phyloP scores from a whole-genome alignment of 129 eudicot species.

The Heracleum sosnowskyi region DNA sequence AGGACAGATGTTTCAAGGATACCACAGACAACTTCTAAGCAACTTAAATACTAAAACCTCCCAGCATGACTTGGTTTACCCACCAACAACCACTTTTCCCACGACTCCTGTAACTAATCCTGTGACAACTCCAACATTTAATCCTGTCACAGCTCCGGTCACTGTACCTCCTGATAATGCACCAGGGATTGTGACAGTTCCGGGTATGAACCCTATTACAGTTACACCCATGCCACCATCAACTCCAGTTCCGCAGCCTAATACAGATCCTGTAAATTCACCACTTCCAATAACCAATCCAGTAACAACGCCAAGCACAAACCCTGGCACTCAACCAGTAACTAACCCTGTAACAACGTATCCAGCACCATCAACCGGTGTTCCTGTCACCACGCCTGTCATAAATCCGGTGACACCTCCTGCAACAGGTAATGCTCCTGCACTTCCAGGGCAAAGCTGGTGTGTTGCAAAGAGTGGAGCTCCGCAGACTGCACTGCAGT shows the following conservation, averaged over 20 bases:
- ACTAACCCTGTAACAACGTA: slow-evolving; percentile 33
- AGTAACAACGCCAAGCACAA: slow-evolving; percentile 44
- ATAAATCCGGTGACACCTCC: slow-evolving; percentile 23
- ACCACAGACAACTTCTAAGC: slow-evolving; percentile 30
- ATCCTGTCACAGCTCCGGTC: slow-evolving; percentile 34
- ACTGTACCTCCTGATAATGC: slow-evolving; percentile 25
- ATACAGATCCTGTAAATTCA: slow-evolving; percentile 33
- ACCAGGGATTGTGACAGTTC: slow-evolving; percentile 55
- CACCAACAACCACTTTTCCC: slow-evolving; percentile 49
- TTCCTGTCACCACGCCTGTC: slow-evolving; percentile 25
- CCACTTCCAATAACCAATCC: slow-evolving; percentile 31
- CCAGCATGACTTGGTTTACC: slow-evolving; percentile 43
- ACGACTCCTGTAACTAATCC: slow-evolving; percentile 26
- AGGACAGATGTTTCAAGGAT: slow-evolving; percentile 21
- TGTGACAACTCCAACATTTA: slow-evolving; percentile 30
- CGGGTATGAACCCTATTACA: slow-evolving; percentile 38
- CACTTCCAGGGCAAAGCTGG: slow-evolving; percentile 64
- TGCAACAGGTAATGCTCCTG: slow-evolving; percentile 34
- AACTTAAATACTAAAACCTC: slow-evolving; percentile 22
- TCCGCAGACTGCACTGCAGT: slow-evolving; percentile 45
- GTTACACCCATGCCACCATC: slow-evolving; percentile 26
- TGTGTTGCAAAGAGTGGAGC: slow-evolving; percentile 79
- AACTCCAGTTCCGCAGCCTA: slow-evolving; percentile 26
- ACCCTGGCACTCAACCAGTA: slow-evolving; percentile 29
- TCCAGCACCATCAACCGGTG: slow-evolving; percentile 29